Evolutionary conservation across 2,329 filamentous ascomycete genomes (phyloP).

Genomic region (Sphaerostilbella broomeana): DNA sequence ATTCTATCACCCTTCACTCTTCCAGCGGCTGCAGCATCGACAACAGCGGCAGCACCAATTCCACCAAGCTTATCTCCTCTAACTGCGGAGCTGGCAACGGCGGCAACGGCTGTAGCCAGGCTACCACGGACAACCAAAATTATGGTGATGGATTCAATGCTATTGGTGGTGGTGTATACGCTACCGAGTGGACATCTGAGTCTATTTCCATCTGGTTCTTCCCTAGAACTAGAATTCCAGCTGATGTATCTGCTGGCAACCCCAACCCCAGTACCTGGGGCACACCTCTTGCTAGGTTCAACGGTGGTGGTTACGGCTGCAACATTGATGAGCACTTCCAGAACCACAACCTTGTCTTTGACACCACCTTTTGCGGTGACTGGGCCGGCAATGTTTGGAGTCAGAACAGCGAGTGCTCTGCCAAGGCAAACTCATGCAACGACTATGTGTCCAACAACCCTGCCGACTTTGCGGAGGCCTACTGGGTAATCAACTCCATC

Average conservation of each 20-base stretch:
- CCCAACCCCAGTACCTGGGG: constrained; percentile 67
- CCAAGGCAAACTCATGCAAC: constrained; percentile 58
- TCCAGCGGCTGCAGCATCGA: constrained; percentile 50
- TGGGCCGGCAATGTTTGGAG: constrained; percentile 73
- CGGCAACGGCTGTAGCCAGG: constrained; percentile 54
- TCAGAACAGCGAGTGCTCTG: constrained; percentile 48
- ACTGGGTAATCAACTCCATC: constrained; percentile 70
- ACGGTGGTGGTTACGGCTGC: constrained; percentile 58
- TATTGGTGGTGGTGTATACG: constrained; percentile 63
- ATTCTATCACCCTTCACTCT: constrained; percentile 65
- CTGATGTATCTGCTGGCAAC: constrained; percentile 50
- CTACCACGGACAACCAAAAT: constrained; percentile 43
- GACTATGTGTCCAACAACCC: constrained; percentile 69
- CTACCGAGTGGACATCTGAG: constrained; percentile 66
- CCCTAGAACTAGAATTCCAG: constrained; percentile 56
- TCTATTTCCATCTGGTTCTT: constrained; percentile 81
- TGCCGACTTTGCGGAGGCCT: constrained; percentile 61
- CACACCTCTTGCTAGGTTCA: constrained; percentile 60
- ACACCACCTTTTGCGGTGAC: constrained; percentile 80
- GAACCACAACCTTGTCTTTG: constrained; percentile 69
- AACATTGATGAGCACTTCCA: constrained; percentile 64
- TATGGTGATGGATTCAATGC: constrained; percentile 68
- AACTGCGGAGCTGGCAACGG: constrained; percentile 52
- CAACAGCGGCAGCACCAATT: constrained; percentile 40
- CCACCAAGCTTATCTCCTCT: constrained; percentile 37